Conservation (phyloP, 2,329 filamentous ascomycete species). For the Alternaria burnsii region DNA sequence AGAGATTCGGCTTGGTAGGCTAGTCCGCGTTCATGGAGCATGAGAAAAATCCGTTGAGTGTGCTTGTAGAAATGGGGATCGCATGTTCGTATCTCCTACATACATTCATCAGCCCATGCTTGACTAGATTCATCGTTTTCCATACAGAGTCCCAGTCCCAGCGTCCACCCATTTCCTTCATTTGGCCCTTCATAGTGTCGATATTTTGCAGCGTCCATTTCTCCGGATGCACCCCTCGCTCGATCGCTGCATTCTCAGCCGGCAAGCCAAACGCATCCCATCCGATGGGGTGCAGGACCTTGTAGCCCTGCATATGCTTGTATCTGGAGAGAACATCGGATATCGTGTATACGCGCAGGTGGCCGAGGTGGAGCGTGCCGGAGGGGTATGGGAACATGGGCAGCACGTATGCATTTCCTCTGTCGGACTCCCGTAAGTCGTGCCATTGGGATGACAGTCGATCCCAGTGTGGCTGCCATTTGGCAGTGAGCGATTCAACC, state of each 20-base stretch:
- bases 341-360: slow-evolving; percentile 89
- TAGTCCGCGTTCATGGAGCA: slow-evolving; percentile 75
- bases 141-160: slow-evolving; percentile 84
- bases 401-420: slow-evolving; percentile 71
- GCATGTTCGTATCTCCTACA: slow-evolving; percentile 83
- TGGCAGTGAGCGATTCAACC: slow-evolving; percentile 42
- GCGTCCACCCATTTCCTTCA: slow-evolving; percentile 78
- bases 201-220: slow-evolving; percentile 85
- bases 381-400: slow-evolving; percentile 96
- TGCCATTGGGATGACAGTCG: slow-evolving; percentile 19
- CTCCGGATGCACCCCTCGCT: slow-evolving; percentile 78
- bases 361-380: slow-evolving; percentile 84
- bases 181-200: slow-evolving; percentile 81
- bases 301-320: slow-evolving; percentile 74
- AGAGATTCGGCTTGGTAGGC: slow-evolving; percentile 84
- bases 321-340: slow-evolving; percentile 85
- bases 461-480: slow-evolving; percentile 64
- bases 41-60: slow-evolving; percentile 84
- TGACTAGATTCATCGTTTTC: background rate
- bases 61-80: slow-evolving; percentile 88
- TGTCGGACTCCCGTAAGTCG: slow-evolving; percentile 17
- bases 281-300: slow-evolving; percentile 88
- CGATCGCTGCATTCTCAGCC: slow-evolving; percentile 89
- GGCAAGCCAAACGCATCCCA: slow-evolving; percentile 94
- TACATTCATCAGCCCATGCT: slow-evolving; percentile 17